Evolutionary conservation across 148 eudicot genomes (phyloP), one percentile per base, ranked within the genome.

Genomic region (Vaccinium myrtillus): DNA sequence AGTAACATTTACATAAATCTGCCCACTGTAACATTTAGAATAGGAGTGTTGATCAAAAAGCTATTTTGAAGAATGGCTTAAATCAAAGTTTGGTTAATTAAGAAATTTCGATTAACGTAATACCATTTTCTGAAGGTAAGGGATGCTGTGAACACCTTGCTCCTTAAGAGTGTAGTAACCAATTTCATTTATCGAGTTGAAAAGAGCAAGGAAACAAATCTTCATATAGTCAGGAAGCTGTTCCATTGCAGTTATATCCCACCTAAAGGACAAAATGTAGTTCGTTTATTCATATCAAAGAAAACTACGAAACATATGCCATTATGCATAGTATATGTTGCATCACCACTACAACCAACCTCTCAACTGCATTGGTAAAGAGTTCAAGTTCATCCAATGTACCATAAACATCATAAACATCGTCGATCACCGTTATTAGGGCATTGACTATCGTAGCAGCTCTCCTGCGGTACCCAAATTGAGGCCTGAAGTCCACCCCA

Each of bases 21-120:
- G 82, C 58, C 90, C 88, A 86, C 88, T 88, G 73, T 5, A 77
- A 16, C 49, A 80, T 77, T 51, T 74, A 54, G 21, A 14, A 36
- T 8, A 76, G 30, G 50, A n/a, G 58, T 3, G 36, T 58, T 48
- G 8, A 4, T 49, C 85, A 56, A 76, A 69, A 46, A n/a, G 16
- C 69, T 27, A 2, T 2, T 21, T 8, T 3, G 14, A n/a, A 6
- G 3, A 13, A 2, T 8, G 3, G 8, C 2, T 11, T 36, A 2
- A 32, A 32, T 32, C 10, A 43, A 59, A 49, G 65, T 58, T 32
- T 18, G 36, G 36, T 32, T 32, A 32, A 32, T 32, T 32, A 32
- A 32, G 36, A 32, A 32, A 32, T 32, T 32, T 32, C 2, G 23
- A 58, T 8, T 27, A 12, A 58, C 0, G 2, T 59, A 48, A 10